Evolutionary conservation across 148 eudicot genomes (phyloP).

Genomic region (Gaultheria prostrata): DNA sequence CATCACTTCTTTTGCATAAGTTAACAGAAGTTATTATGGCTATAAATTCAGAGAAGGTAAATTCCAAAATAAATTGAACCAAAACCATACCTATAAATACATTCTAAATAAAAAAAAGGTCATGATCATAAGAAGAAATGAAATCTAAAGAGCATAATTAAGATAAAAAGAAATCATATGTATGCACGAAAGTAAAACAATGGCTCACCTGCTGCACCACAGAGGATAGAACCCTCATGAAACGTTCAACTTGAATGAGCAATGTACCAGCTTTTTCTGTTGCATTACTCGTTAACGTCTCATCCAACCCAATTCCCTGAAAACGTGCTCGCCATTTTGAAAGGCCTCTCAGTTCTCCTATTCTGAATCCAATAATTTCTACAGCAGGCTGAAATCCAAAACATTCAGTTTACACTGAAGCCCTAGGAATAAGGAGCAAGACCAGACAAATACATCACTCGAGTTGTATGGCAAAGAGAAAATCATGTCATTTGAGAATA

Average conservation of each 20-base stretch:
- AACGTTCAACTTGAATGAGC: conserved; percentile 75
- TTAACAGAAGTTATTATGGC: background rate
- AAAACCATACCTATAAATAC: background rate
- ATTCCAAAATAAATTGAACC: background rate
- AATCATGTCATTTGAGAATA: background rate
- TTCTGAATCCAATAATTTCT: conserved; percentile 86
- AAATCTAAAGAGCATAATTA: background rate
- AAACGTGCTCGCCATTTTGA: conserved; percentile 95
- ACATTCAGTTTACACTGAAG: background rate
- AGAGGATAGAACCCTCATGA: conserved; percentile 79
- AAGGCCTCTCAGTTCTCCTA: conserved; percentile 95
- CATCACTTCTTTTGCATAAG: background rate
- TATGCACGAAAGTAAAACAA: background rate
- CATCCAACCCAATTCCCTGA: conserved; percentile 81
- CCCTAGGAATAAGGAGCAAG: background rate
- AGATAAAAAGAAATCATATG: background rate
- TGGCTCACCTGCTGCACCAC: conserved; percentile 70
- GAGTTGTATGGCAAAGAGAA: background rate
- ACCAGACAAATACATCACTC: background rate
- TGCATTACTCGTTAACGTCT: conserved; percentile 61
- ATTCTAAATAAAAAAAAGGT: background rate
- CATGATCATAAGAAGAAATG: conserved; percentile 7
- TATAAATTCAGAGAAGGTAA: background rate
- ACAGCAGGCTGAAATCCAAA: conserved; percentile 73
- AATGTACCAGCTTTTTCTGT: conserved; percentile 90